A percentile compares a stretch with the other conserved stretches of the same genome.
These are phyloP conservation scores for Alternaria ethzedia DNA, from an alignment of 2,329 filamentous ascomycete species.

Conservation along the genomic window DNA sequence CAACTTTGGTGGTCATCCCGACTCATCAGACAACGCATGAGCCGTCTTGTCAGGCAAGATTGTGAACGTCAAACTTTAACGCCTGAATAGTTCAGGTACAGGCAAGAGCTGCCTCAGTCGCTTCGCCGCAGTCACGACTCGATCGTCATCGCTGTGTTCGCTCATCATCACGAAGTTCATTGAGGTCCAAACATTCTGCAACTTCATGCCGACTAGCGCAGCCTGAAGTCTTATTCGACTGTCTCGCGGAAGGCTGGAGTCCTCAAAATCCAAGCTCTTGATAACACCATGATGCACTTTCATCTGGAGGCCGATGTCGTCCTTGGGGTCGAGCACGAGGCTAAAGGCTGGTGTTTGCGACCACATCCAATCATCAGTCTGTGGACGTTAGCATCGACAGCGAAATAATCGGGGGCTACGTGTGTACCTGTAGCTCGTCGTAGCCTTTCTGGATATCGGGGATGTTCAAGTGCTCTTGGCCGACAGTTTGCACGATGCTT, in stretches of 20 bases:
- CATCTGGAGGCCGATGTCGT: slow-evolving; percentile 39
- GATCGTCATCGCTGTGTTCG: slow-evolving; percentile 20
- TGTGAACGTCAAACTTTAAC: slow-evolving; percentile 1
- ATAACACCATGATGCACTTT: slow-evolving; percentile 62
- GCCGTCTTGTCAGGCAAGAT: neutral
- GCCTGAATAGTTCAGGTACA: slow-evolving; percentile 19
- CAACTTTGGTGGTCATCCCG: neutral
- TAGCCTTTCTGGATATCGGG: slow-evolving; percentile 67
- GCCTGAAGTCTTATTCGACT: slow-evolving; percentile 22
- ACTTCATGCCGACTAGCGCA: slow-evolving; percentile 45
- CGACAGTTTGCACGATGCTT: slow-evolving; percentile 55
- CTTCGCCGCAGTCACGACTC: slow-evolving; percentile 17
- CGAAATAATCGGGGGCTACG: neutral
- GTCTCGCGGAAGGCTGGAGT: neutral
- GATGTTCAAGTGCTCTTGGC: slow-evolving; percentile 59
- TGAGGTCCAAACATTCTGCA: slow-evolving; percentile 60
- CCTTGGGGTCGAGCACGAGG: slow-evolving; percentile 61
- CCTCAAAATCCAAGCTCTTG: slow-evolving; percentile 54
- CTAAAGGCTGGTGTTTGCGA: slow-evolving; percentile 85
- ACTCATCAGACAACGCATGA: neutral
- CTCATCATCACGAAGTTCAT: slow-evolving; percentile 23
- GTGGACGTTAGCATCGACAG: slow-evolving; percentile 39
- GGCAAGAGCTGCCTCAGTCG: slow-evolving; percentile 32
- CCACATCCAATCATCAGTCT: slow-evolving; percentile 78
- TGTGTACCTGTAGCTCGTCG: slow-evolving; percentile 64